Evolutionary conservation across 345 rosid genomes (phyloP).

Genomic region (Eucalyptus caleyi): DNA sequence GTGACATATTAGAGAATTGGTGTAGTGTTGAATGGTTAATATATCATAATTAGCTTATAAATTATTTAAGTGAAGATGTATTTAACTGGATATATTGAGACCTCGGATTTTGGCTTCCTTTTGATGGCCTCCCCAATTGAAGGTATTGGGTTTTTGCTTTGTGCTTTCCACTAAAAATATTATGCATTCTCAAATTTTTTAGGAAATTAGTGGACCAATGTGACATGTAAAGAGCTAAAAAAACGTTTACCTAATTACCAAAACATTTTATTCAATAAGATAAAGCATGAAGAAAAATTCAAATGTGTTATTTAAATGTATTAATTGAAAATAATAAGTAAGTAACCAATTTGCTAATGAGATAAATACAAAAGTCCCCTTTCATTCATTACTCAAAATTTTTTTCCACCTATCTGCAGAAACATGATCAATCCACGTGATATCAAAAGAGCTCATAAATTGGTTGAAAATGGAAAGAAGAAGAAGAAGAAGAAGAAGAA

Average conservation of each 20-base stretch:
- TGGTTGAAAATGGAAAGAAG: not conserved
- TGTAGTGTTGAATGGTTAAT: too few species aligned
- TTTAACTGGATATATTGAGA: fast-evolving
- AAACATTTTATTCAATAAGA: not conserved
- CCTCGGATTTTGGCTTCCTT: too few species aligned
- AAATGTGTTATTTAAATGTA: not conserved
- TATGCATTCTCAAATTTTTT: not conserved
- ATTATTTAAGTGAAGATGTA: too few species aligned
- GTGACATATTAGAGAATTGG: too few species aligned
- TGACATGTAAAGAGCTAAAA: not conserved
- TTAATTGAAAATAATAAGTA: not conserved
- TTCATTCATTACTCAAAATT: not conserved
- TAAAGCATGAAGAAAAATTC: not conserved
- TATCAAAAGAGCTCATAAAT: not conserved
- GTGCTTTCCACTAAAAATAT: not conserved
- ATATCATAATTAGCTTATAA: too few species aligned
- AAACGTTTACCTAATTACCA: not conserved
- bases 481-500: fast-evolving
- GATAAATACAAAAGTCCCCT: not conserved
- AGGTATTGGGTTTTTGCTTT: fast-evolving
- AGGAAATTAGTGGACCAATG: not conserved
- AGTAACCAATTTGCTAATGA: not conserved
- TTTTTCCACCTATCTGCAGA: not conserved
- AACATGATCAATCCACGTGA: not conserved
- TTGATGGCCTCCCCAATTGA: too few species aligned